These are phyloP conservation scores for Ganoderma multipileum DNA, from an alignment of 1,284 basidiomycete genomes.

Conservation along the genomic window DNA sequence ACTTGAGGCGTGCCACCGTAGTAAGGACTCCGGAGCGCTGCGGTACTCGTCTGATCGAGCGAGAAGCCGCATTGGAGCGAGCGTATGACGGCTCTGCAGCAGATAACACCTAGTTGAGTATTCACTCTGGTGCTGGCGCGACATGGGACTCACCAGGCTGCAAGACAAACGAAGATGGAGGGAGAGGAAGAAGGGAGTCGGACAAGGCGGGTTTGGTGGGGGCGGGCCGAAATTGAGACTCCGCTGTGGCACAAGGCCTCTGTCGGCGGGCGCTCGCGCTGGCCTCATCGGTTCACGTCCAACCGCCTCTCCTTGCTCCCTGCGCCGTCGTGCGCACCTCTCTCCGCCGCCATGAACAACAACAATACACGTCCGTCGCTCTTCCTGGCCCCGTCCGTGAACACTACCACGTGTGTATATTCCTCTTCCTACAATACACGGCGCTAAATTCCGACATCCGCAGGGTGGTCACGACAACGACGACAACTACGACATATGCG, in stretches of 20 bases:
- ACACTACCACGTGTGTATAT: conserved; percentile 72
- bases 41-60: background rate
- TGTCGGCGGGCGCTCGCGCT: conserved; percentile 19
- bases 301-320: conserved; percentile 26
- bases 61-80: background rate
- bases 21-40: background rate
- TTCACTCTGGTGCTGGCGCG: background rate
- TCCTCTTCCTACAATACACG: conserved; percentile 8
- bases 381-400: conserved; percentile 76
- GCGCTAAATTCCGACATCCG: conserved; percentile 38
- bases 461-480: conserved; percentile 87
- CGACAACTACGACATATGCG: conserved; percentile 83
- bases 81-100: background rate
- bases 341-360: conserved; percentile 55
- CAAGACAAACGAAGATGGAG: background rate
- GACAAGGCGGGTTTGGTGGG: conserved; percentile 1
- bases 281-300: conserved; percentile 29
- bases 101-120: background rate
- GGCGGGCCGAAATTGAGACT: conserved; percentile 24
- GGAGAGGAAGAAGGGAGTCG: background rate
- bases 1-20: background rate
- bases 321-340: conserved; percentile 30
- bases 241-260: conserved; percentile 30
- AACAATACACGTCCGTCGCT: conserved; percentile 65
- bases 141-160: background rate